These are phyloP conservation scores for Emericellopsis terricola DNA, from an alignment of 495 filamentous ascomycete species.

Conservation along the genomic window DNA sequence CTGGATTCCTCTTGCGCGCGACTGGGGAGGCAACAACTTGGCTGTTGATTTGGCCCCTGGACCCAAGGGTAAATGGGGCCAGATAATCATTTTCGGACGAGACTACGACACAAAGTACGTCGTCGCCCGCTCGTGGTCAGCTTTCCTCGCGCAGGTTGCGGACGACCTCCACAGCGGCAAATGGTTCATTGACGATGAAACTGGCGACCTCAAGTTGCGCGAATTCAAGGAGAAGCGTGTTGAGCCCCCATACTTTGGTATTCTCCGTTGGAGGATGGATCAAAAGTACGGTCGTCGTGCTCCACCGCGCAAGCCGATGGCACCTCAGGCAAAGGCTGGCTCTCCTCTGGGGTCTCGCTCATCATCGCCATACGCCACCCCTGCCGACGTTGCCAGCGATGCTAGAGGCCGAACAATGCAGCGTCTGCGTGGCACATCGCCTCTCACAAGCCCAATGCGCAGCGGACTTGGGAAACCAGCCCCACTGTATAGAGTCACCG, in stretches of 20 bases:
- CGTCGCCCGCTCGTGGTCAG: constrained; percentile 78
- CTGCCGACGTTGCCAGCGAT: constrained; percentile 25
- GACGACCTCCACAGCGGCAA: constrained; percentile 81
- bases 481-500: constrained; percentile 28
- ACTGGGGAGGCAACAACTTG: constrained; percentile 97
- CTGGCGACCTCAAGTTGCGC: constrained; percentile 71
- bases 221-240: constrained; percentile 79
- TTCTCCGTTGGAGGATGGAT: constrained; percentile 83
- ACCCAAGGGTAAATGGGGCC: constrained; percentile 80
- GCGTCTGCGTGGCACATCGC: constrained; percentile 30
- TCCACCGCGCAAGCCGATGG: constrained; percentile 20
- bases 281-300: constrained; percentile 70
- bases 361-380: constrained; percentile 35
- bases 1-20: constrained; percentile 91
- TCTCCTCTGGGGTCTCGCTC: constrained; percentile 17
- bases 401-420: constrained; percentile 35
- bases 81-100: constrained; percentile 88
- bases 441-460: constrained; percentile 32
- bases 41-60: constrained; percentile 89
- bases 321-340: constrained; percentile 5
- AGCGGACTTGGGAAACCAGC: constrained; percentile 25
- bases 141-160: constrained; percentile 70
- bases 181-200: constrained; percentile 80
- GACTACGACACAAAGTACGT: constrained; percentile 99
- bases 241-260: constrained; percentile 89